These are phyloP conservation scores for Fusarium nodosum DNA, from an alignment of 2,329 filamentous ascomycete species.

Conservation along the genomic window DNA sequence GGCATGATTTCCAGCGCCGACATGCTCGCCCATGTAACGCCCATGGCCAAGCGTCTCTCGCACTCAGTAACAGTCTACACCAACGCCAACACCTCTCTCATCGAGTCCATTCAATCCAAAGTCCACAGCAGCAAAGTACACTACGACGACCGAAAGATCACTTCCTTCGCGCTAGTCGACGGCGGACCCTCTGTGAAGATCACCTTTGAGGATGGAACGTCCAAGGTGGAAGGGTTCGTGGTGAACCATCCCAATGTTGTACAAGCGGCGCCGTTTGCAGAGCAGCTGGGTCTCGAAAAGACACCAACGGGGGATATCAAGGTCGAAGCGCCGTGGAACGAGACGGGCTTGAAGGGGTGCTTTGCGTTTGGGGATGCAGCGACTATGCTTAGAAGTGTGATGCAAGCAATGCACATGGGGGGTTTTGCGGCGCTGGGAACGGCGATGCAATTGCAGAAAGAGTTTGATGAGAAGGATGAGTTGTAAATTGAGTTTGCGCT, in stretches of 20 bases:
- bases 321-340: slow-evolving; percentile 59
- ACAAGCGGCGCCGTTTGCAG: slow-evolving; percentile 58
- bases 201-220: slow-evolving; percentile 57
- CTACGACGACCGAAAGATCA: slow-evolving; percentile 55
- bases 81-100: slow-evolving; percentile 57
- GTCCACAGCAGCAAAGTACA: slow-evolving; percentile 54
- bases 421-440: slow-evolving; percentile 49
- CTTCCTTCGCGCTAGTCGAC: slow-evolving; percentile 49
- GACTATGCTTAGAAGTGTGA: slow-evolving; percentile 50
- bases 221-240: slow-evolving; percentile 57
- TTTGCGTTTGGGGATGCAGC: slow-evolving; percentile 68
- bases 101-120: slow-evolving; percentile 46
- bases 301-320: slow-evolving; percentile 60
- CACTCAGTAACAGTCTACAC: slow-evolving; percentile 65
- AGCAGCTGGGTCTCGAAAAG: slow-evolving; percentile 61
- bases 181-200: slow-evolving; percentile 52
- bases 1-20: slow-evolving; percentile 52
- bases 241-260: slow-evolving; percentile 56
- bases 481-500: slow-evolving; percentile 24
- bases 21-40: slow-evolving; percentile 57
- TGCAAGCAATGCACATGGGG: slow-evolving; percentile 51
- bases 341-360: slow-evolving; percentile 64
- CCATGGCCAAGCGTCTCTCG: slow-evolving; percentile 61
- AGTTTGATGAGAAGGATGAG: slow-evolving; percentile 50
- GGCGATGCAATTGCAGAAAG: slow-evolving; percentile 46